phyloP scores from a whole-genome alignment of 2,329 filamentous ascomycete genomes.

The Stagonosporopsis vannaccii region DNA sequence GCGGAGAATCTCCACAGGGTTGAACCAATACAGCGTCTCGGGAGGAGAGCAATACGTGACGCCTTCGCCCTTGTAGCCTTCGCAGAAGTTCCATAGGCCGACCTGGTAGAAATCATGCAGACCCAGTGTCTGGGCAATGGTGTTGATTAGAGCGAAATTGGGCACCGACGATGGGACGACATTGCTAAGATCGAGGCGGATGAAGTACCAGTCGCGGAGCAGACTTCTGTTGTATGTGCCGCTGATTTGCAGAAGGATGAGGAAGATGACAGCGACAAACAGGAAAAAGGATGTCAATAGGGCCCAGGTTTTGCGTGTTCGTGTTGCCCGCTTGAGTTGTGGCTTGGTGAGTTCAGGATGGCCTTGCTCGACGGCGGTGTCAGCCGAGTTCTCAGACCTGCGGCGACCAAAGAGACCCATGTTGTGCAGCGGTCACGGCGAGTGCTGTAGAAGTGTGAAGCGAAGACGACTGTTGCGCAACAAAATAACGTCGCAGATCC shows the following conservation, averaged over 20 bases:
- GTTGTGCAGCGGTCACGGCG: neutral
- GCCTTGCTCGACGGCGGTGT: slow-evolving; percentile 21
- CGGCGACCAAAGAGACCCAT: slow-evolving; percentile 36
- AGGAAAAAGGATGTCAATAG: slow-evolving; percentile 73
- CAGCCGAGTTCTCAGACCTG: slow-evolving; percentile 27
- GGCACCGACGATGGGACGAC: slow-evolving; percentile 78
- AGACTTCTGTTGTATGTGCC: slow-evolving; percentile 70
- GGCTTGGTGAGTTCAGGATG: slow-evolving; percentile 43
- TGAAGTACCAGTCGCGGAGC: slow-evolving; percentile 78
- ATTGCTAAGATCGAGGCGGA: slow-evolving; percentile 81
- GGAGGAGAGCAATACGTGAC: slow-evolving; percentile 79
- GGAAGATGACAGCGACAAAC: slow-evolving; percentile 76
- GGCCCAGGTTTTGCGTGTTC: slow-evolving; percentile 66
- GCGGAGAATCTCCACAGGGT: slow-evolving; percentile 82
- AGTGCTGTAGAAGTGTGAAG: neutral
- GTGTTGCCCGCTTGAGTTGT: slow-evolving; percentile 51
- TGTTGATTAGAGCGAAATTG: slow-evolving; percentile 80
- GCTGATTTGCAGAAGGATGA: slow-evolving; percentile 81
- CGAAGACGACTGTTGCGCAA: slow-evolving; percentile 13
- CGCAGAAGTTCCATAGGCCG: slow-evolving; percentile 90
- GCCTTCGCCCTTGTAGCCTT: slow-evolving; percentile 78
- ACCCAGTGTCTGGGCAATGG: slow-evolving; percentile 83
- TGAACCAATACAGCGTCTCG: slow-evolving; percentile 82
- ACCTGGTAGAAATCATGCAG: slow-evolving; percentile 95
- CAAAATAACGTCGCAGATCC: slow-evolving; percentile 3